Evolutionary conservation across 2,329 filamentous ascomycete genomes (phyloP), one percentile per base, ranked within the genome.

Genomic region (Neonectria ditissima): DNA sequence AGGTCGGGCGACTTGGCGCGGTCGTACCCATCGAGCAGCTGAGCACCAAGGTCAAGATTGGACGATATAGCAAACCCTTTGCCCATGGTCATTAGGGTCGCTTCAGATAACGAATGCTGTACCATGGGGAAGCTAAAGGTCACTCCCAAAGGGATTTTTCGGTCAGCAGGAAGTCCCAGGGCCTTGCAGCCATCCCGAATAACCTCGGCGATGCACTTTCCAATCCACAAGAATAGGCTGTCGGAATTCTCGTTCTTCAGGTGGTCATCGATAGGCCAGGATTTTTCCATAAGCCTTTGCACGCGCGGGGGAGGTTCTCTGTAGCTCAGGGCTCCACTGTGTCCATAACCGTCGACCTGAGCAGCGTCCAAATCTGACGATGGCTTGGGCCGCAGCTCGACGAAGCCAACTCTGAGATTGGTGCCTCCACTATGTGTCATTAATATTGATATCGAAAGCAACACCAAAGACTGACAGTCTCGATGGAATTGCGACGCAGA

Each of bases 201-300:
- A 4, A 94, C 91, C 64, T 91, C 84, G 14, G 91, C 91, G 69
- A 96, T 92, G 72, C 90, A 92, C 70, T 86, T 82, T 26, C 92
- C 92, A 68, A 96, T 92, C 92, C 92, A 96, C n/a, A 84, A 79
- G 76, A 96, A 96, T 2, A 95, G 81, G 61, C 89, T 88, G 60
- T 93, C 89, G 1, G 91, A 88, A 66, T 94, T 90, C 69, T 93
- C 88, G 76, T 86, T 87, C 74, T 93, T 93, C 66, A 94, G 79
- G 58, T 90, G 87, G 44, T 93, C 88, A 51, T 86, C 86, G 70
- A 94, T 94, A 8, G 91, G 87, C 91, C 91, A 94, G 57, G 87
- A 87, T 67, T 84, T 89, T 75, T 94, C 92, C 59, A 92, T 79
- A 5, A 86, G 85, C 50, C 89, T 83, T 37, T 82, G 82, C 32